Evolutionary conservation across 805 yeast genomes (phyloP), one percentile per base, ranked within the genome.

Genomic region (Saccharomyces mikatae): DNA sequence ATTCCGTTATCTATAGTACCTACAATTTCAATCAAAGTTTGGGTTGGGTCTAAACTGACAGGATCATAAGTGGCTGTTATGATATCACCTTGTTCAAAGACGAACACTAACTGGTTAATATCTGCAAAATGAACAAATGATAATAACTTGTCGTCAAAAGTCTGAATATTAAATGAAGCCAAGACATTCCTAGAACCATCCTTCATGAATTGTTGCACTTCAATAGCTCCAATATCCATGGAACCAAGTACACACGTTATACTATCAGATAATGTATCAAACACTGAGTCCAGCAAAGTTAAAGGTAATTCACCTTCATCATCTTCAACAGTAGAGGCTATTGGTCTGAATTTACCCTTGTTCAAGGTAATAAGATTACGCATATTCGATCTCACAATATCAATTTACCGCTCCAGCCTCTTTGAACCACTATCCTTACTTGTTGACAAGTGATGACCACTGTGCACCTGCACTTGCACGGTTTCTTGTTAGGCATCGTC

Each of bases 1-100:
- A 92, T 72, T 0, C 91, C 92, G 32, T 77, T 79, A 63, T 90
- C 97, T 28, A 92, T 82, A 22, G 89, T 79, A 0, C 97, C 98
- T 9, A 86, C 91, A 49, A 90, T 84, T 60, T 86, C 90, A 22
- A 84, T 76, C 1, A 68, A 58, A 1, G 89, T 78, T 17, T 78
- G 71, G 41, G 80, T 80, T 13, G 79, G 77, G 56, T 79, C 80
- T 6, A 64, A 67, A 6, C 65, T 65, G 11, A 51, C 58, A 0
- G 76, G 63, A 60, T 83, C 88, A 65, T 86, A 84, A 24, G 81
- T 79, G 3, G 87, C 87, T 10, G 80, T 74, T 46, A 80, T 66
- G 10, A 92, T 81, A 64, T 90, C 96, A 60, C 98, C 98, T 57
- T 81, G 80, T 50, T 74, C 72, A 56, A 89, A 79, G 1, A 89